These are phyloP conservation scores for Tetrahymena thermophila DNA, from an alignment of 73 alveolate genomes.

Conservation along the genomic window DNA sequence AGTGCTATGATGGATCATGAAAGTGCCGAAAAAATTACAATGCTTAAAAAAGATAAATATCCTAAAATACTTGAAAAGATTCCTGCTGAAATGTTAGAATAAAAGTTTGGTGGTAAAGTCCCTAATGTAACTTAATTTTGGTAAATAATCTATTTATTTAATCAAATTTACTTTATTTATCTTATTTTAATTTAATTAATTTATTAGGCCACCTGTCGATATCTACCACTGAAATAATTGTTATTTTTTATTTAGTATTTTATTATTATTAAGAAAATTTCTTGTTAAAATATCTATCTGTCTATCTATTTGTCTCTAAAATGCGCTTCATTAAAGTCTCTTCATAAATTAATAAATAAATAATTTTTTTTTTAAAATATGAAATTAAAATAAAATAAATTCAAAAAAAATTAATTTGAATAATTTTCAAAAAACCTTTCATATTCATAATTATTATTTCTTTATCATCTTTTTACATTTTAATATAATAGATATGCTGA, in stretches of 20 bases:
- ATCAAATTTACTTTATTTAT: not conserved
- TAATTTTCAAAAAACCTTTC: too few species aligned
- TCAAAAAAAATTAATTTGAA: too few species aligned
- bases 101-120: slow-evolving; percentile 33
- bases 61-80: slow-evolving; percentile 12
- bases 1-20: slow-evolving; percentile 39
- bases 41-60: slow-evolving; percentile 26
- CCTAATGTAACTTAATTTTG: slow-evolving; percentile 24
- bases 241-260: not conserved
- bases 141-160: not conserved
- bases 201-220: not conserved
- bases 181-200: not conserved
- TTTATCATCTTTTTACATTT: too few species aligned
- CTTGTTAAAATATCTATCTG: not conserved
- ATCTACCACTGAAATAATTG: not conserved
- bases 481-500: too few species aligned
- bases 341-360: too few species aligned
- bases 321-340: not conserved
- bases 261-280: too few species aligned
- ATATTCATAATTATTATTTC: too few species aligned
- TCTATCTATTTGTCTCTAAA: not conserved
- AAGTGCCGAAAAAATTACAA: slow-evolving; percentile 26
- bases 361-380: too few species aligned
- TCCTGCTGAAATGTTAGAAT: slow-evolving; percentile 28
- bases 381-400: too few species aligned